Percentiles rank a stretch among this genome's conserved stretches.
Evolutionary conservation across 108 stramenopile genomes (phyloP).

Genomic region (Schizochytrium sp.): DNA sequence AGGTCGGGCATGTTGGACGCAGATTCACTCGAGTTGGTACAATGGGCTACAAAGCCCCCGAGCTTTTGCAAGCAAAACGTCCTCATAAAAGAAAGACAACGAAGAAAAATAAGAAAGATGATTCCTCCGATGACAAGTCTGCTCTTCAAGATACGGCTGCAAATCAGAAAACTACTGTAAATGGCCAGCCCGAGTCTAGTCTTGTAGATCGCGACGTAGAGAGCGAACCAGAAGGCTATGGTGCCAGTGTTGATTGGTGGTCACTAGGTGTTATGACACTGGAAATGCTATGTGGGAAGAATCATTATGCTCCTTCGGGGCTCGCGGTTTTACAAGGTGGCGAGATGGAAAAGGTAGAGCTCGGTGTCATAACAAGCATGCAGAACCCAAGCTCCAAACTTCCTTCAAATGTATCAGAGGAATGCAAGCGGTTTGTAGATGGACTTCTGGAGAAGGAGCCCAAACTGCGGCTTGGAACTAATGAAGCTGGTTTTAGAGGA

Average conservation of each 20-base stretch:
- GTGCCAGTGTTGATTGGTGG: conserved; percentile 54
- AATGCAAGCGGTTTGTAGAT: not conserved
- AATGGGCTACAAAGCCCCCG: conserved; percentile 47
- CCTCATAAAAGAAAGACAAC: not conserved
- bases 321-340: not conserved
- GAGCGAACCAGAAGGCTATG: not conserved
- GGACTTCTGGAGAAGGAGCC: not conserved
- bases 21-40: conserved; percentile 44
- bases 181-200: too few relatives aligned
- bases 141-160: conserved; percentile 5
- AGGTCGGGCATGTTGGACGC: not conserved
- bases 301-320: not conserved
- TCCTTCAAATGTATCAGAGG: not conserved
- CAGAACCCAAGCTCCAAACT: not conserved
- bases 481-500: not conserved
- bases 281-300: conserved; percentile 16
- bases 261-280: conserved; percentile 7
- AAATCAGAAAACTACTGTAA: too few relatives aligned
- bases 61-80: conserved; percentile 42
- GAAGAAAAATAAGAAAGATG: not conserved
- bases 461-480: conserved; percentile 10
- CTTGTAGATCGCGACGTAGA: not conserved
- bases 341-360: not conserved
- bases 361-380: not conserved
- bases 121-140: not conserved